Evolutionary conservation across 371 early-diverging fungal species (phyloP), one percentile per base, ranked within the genome.

Genomic region (Quaeritorhiza haematococci): DNA sequence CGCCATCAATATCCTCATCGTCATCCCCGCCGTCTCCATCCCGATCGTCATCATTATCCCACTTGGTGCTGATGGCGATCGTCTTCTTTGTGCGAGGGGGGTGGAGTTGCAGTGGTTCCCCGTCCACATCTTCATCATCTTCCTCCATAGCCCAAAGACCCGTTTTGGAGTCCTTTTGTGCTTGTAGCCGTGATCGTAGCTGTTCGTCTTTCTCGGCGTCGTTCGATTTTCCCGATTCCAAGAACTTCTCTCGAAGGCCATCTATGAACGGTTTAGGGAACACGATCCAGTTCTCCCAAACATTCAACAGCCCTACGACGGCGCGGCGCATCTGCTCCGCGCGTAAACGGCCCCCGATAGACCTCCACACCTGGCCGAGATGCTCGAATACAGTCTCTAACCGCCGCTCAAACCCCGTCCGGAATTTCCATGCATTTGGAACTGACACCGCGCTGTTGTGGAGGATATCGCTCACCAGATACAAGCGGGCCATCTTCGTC

Each of bases 231-330:
- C 45, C 55, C 26, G 33, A 72, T 15, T 60, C 72, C 6, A 57
- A 33, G 54, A 80, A 80, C 32, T 23, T 51, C 8, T 23, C 49
- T 15, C 74, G 60, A 41, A 76, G 51, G 27, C 50, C 57, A 3
- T 66, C 68, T 33, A 86, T 78, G 55, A 80, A 84, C n/a, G 78
- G 73, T 49, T 81, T 72, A 2, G 92, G 87, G 61, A 90, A 93
- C 8, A 94, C 80, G 70, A 88, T 84, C 90, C 92, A 91, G 43
- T 73, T 80, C 64, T 94, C 92, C 95, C 95, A 94, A 6, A 87
- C 85, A 3, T 69, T 70, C 41, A 94, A 66, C 3, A 91, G 80
- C 3, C 41, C 55, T 26, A 71, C 53, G 3, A 73, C 55, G 28
- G 59, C 62, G 33, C 62, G 53, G 17, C 68, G 55, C 52, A 92